phyloP scores from a whole-genome alignment of 129 eudicot genomes.

The Helichrysum umbraculigerum region DNA sequence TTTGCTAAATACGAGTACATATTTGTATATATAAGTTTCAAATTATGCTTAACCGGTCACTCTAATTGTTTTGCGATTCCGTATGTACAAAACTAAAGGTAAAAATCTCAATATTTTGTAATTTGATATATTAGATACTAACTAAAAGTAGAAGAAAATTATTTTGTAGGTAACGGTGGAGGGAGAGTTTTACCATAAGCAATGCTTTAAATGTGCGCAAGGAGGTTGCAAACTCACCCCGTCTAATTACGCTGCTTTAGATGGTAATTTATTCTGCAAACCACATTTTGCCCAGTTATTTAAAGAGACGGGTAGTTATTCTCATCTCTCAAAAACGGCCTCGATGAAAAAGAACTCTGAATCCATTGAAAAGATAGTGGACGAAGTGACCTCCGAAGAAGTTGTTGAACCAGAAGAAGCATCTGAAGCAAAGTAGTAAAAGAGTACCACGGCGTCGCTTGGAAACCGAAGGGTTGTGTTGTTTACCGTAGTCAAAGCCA shows the following conservation, averaged over 20 bases:
- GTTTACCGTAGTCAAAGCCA: background rate
- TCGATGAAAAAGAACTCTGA: conserved; percentile 45
- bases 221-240: conserved; percentile 73
- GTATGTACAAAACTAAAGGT: too few relatives aligned
- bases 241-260: conserved; percentile 76
- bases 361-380: conserved; percentile 10
- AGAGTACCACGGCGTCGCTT: background rate
- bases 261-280: conserved; percentile 71
- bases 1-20: background rate
- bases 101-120: too few relatives aligned
- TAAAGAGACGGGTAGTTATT: conserved; percentile 75
- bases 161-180: conserved; percentile 85
- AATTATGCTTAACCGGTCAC: too few relatives aligned
- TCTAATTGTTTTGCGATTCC: too few relatives aligned
- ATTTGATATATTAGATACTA: too few relatives aligned
- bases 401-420: conserved; percentile 4
- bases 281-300: conserved; percentile 82
- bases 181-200: conserved; percentile 71
- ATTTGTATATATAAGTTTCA: too few relatives aligned
- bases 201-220: conserved; percentile 80
- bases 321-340: conserved; percentile 55
- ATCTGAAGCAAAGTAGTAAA: background rate
- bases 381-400: conserved; percentile 20
- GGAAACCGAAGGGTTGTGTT: background rate
- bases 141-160: too few relatives aligned